Evolutionary conservation across 2,329 filamentous ascomycete genomes (phyloP).

Genomic region (Aspergillus thermomutatus): DNA sequence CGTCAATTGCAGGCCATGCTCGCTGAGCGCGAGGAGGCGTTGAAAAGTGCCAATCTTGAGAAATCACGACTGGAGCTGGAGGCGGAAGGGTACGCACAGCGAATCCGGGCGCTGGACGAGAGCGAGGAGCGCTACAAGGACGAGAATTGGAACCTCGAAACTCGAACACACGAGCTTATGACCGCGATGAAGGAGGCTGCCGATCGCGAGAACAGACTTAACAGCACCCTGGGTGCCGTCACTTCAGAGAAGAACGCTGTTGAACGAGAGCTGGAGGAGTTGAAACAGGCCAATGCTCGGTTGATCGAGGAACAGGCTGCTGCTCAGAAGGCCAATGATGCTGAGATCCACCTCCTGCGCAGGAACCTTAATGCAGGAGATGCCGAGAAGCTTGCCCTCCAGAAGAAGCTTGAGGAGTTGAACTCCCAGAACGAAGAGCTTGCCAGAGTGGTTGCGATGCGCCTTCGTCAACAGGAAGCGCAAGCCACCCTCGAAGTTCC

Average conservation of each 20-base stretch:
- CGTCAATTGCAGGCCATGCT: conserved; percentile 83
- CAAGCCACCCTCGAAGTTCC: conserved; percentile 58
- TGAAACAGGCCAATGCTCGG: conserved; percentile 75
- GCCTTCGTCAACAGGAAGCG: conserved; percentile 64
- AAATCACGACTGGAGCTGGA: conserved; percentile 80
- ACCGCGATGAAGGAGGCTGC: conserved; percentile 69
- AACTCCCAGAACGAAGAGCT: conserved; percentile 87
- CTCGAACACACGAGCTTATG: conserved; percentile 79
- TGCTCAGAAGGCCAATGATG: conserved; percentile 77
- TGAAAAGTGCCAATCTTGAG: conserved; percentile 71
- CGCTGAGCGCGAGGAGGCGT: conserved; percentile 79
- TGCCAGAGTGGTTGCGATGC: conserved; percentile 74
- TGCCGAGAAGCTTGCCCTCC: conserved; percentile 71
- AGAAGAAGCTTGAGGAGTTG: conserved; percentile 83
- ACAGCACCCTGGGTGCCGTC: conserved; percentile 65
- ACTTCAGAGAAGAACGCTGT: conserved; percentile 71
- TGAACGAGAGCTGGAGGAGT: conserved; percentile 86
- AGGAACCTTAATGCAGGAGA: conserved; percentile 76
- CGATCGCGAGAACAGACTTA: conserved; percentile 80
- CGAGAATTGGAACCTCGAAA: conserved; percentile 97
- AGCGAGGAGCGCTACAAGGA: conserved; percentile 96
- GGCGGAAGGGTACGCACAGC: conserved; percentile 72
- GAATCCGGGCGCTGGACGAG: conserved; percentile 80
- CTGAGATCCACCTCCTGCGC: conserved; percentile 79
- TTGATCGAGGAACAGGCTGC: conserved; percentile 76